Percentiles rank a stretch among this genome's conserved stretches.
Evolutionary conservation across 148 eudicot species (phyloP).

Genomic region (Silene conica): DNA sequence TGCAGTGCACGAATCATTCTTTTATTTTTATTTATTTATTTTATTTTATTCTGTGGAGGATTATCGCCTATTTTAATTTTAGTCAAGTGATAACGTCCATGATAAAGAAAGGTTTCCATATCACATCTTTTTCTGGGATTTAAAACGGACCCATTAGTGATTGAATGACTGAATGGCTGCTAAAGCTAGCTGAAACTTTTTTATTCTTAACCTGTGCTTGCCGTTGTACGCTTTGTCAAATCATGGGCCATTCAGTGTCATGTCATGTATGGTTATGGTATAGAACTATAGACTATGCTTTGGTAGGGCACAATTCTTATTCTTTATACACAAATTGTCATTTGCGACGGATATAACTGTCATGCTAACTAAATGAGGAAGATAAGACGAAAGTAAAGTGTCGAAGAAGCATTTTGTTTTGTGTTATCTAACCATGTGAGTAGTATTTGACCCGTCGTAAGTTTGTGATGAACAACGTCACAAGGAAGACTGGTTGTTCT

Average conservation of each 20-base stretch:
- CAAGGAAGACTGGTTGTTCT: too few species aligned
- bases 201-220: background rate
- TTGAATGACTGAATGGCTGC: constrained; percentile 3
- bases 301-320: background rate
- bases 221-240: background rate
- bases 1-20: background rate
- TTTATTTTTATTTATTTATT: too few species aligned
- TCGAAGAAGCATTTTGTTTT: too few species aligned
- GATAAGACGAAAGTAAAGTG: too few species aligned
- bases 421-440: too few species aligned
- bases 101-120: background rate
- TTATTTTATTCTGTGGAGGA: background rate
- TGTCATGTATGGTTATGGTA: constrained; percentile 9
- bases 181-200: background rate
- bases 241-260: background rate
- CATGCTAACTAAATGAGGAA: too few species aligned
- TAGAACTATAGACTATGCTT: too few species aligned
- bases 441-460: too few species aligned
- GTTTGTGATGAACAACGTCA: too few species aligned
- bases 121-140: background rate
- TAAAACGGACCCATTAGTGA: background rate
- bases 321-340: too few species aligned
- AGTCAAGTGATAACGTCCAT: background rate
- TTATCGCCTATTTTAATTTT: background rate
- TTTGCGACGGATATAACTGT: too few species aligned